Conservation (phyloP, 495 filamentous ascomycete genomes). For the Astrothelium subdiscretum region DNA sequence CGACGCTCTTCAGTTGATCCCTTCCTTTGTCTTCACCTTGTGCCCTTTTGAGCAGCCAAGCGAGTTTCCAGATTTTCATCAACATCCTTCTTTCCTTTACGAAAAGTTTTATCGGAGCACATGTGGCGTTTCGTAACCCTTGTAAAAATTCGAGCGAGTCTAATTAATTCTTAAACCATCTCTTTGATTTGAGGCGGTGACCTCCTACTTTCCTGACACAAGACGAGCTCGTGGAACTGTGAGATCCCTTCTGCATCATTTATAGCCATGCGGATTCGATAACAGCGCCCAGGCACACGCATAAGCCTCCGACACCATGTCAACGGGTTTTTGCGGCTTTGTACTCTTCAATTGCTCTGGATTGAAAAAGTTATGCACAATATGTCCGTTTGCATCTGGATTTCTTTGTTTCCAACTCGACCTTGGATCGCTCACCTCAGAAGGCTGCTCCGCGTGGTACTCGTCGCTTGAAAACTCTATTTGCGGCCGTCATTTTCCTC, state of each 20-base stretch:
- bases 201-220: too few relatives aligned
- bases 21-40: not conserved
- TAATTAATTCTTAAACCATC: too few relatives aligned
- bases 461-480: not conserved
- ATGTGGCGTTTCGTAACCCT: not conserved
- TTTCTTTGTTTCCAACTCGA: not conserved
- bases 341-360: not conserved
- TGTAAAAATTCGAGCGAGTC: not conserved
- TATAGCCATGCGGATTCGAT: too few relatives aligned
- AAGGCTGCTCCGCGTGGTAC: not conserved
- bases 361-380: not conserved
- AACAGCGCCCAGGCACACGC: too few relatives aligned
- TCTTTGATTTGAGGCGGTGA: too few relatives aligned
- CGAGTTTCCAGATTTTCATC: not conserved
- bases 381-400: not conserved
- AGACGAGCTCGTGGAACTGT: too few relatives aligned
- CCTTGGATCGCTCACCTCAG: not conserved
- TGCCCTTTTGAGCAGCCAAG: not conserved
- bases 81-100: not conserved
- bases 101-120: not conserved
- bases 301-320: not conserved
- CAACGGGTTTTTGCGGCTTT: not conserved
- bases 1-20: not conserved
- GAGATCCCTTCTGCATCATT: too few relatives aligned
- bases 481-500: not conserved